These are phyloP conservation scores for Colletotrichum eleusines DNA, from an alignment of 2,329 filamentous ascomycete genomes.

Conservation along the genomic window DNA sequence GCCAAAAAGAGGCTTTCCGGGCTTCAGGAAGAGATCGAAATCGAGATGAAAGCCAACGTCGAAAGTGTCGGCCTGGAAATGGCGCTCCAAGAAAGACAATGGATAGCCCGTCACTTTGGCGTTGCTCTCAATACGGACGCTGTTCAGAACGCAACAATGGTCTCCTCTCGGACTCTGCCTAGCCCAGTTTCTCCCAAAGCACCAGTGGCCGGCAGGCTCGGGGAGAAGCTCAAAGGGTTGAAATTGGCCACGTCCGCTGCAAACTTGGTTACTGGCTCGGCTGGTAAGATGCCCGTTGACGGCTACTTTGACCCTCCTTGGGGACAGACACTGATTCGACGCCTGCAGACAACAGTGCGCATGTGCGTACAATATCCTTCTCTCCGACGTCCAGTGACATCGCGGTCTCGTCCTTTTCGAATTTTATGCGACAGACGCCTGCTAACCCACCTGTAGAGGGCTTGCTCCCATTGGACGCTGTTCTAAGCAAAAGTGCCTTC, in stretches of 20 bases:
- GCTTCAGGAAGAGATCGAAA: constrained; percentile 80
- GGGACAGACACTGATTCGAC: neutral
- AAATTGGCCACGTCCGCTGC: constrained; percentile 80
- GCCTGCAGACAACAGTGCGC: constrained; percentile 10
- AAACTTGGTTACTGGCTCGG: constrained; percentile 67
- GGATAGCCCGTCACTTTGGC: constrained; percentile 87
- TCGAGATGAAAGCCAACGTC: constrained; percentile 78
- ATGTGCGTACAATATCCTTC: constrained; percentile 50
- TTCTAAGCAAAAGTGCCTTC: constrained; percentile 52
- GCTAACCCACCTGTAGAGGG: constrained; percentile 27
- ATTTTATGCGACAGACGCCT: constrained; percentile 44
- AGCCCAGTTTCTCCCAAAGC: constrained; percentile 71
- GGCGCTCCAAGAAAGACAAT: constrained; percentile 84
- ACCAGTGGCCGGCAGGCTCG: constrained; percentile 75
- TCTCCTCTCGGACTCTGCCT: neutral
- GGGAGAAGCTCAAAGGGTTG: constrained; percentile 83
- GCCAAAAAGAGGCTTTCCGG: constrained; percentile 84
- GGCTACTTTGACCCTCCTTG: neutral
- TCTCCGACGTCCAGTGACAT: constrained; percentile 50
- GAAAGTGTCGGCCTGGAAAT: constrained; percentile 89
- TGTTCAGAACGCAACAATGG: constrained; percentile 41
- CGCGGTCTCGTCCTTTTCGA: constrained; percentile 53
- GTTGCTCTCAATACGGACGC: constrained; percentile 58
- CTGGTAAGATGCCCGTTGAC: constrained; percentile 58
- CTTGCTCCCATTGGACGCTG: constrained; percentile 55